A percentile compares a stretch with the other conserved stretches of the same genome.
These are phyloP conservation scores for Silene latifolia DNA, from an alignment of 148 eudicot species.

Conservation along the genomic window DNA sequence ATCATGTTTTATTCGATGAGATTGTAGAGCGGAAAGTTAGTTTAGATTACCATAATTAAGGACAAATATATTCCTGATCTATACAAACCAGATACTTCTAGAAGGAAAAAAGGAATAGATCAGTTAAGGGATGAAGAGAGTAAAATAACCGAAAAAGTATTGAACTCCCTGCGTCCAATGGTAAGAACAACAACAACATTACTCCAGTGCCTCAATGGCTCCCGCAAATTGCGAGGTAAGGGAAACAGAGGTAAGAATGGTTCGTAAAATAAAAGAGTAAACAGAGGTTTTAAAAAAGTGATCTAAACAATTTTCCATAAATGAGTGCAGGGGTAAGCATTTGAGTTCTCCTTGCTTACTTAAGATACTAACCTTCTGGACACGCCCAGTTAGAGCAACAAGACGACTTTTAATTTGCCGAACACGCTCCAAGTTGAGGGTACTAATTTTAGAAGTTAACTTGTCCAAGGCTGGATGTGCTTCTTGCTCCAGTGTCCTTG, in stretches of 20 bases:
- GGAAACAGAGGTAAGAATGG: not conserved
- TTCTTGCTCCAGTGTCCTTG: constrained; percentile 96
- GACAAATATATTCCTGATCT: not conserved
- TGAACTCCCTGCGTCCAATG: not conserved
- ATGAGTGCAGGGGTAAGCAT: not conserved
- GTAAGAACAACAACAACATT: no score
- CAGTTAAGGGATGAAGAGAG: not conserved
- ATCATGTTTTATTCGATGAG: not conserved
- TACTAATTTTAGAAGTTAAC: constrained; percentile 93
- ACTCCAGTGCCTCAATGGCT: no score
- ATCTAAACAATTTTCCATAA: not conserved
- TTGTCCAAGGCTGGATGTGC: constrained; percentile 99
- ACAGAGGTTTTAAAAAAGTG: not conserved
- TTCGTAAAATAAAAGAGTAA: not conserved
- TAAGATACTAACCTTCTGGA: constrained; percentile 65
- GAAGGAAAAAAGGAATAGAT: not conserved
- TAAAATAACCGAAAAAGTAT: not conserved
- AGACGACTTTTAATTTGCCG: constrained; percentile 94
- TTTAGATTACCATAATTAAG: not conserved
- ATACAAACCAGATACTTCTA: not conserved
- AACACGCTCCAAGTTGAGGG: constrained; percentile 96
- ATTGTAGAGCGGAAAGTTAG: no score
- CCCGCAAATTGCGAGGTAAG: no score
- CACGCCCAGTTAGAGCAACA: constrained; percentile 98
- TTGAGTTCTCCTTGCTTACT: not conserved